phyloP scores from a whole-genome alignment of 2,329 filamentous ascomycete genomes.

The Diaporthe capsici region DNA sequence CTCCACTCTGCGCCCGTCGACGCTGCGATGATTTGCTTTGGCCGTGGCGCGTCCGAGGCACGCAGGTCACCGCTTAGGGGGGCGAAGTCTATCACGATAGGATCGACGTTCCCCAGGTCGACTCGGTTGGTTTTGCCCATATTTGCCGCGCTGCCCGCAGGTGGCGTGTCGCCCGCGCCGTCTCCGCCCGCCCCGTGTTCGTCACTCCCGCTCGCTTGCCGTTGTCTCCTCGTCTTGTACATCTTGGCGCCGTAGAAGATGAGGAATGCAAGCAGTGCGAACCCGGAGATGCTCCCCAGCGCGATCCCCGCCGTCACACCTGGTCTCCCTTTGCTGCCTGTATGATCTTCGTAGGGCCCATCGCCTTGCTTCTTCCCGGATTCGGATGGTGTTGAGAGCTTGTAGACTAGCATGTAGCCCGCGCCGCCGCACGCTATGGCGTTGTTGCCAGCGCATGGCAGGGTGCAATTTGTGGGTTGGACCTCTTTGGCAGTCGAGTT shows the following conservation, averaged over 20 bases:
- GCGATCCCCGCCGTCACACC: conserved; percentile 25
- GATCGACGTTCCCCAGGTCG: conserved; percentile 8
- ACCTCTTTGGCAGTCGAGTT: not conserved
- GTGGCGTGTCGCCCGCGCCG: not conserved
- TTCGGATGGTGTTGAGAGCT: not conserved
- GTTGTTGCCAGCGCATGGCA: conserved; percentile 23
- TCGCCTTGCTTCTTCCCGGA: not conserved
- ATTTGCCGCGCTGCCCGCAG: conserved; percentile 7
- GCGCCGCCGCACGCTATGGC: conserved; percentile 29
- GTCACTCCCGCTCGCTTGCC: not conserved
- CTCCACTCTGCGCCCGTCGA: conserved; percentile 37
- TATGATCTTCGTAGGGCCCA: not conserved
- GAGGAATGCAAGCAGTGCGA: conserved; percentile 6
- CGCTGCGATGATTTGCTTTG: conserved; percentile 2
- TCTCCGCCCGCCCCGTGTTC: not conserved
- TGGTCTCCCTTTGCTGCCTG: not conserved
- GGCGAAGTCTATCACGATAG: conserved; percentile 29
- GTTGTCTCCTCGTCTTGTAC: conserved; percentile 2
- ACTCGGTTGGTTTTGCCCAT: not conserved
- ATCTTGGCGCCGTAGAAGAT: conserved; percentile 13
- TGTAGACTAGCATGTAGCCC: conserved; percentile 31
- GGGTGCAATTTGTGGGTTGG: conserved; percentile 3
- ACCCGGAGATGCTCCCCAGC: conserved; percentile 32
- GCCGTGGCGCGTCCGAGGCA: not conserved
- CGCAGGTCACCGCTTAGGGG: not conserved